phyloP scores from a whole-genome alignment of 208 protist species.

The Leishmania gerbilli region DNA sequence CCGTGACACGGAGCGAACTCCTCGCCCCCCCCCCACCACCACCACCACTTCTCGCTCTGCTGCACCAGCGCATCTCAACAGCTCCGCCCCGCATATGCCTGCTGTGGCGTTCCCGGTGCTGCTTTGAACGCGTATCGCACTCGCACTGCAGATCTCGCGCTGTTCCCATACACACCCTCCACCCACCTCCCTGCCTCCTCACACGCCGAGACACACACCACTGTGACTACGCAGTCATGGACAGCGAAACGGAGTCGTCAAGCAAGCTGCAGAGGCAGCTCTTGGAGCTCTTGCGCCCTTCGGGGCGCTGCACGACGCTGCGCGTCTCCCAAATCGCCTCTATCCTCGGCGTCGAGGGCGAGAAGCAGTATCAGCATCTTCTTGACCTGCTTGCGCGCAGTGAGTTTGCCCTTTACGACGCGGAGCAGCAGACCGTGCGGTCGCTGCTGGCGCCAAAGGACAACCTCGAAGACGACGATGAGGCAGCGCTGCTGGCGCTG shows the following conservation, averaged over 20 bases:
- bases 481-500: slow-evolving; percentile 23
- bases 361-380: slow-evolving; percentile 8
- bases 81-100: neutral
- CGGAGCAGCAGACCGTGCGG: slow-evolving; percentile 19
- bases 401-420: slow-evolving; percentile 23
- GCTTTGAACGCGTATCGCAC: neutral
- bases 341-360: slow-evolving; percentile 46
- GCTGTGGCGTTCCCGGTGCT: neutral
- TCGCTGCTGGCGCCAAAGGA: slow-evolving; percentile 1
- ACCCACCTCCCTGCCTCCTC: neutral
- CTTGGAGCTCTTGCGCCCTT: slow-evolving; percentile 39
- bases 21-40: neutral
- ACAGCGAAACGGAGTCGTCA: slow-evolving; percentile 42
- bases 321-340: slow-evolving; percentile 45
- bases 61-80: neutral
- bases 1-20: neutral
- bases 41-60: neutral
- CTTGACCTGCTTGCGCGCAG: slow-evolving; percentile 27
- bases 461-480: slow-evolving; percentile 14
- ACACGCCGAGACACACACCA: neutral
- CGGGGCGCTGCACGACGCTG: slow-evolving; percentile 33
- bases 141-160: neutral
- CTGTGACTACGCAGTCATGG: slow-evolving; percentile 29
- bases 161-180: neutral
- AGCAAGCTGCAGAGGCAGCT: slow-evolving; percentile 39